A percentile compares a stretch with the other conserved stretches of the same genome.
These are phyloP conservation scores for Noccaea bulbosa DNA, from an alignment of 345 rosid species.

Conservation along the genomic window DNA sequence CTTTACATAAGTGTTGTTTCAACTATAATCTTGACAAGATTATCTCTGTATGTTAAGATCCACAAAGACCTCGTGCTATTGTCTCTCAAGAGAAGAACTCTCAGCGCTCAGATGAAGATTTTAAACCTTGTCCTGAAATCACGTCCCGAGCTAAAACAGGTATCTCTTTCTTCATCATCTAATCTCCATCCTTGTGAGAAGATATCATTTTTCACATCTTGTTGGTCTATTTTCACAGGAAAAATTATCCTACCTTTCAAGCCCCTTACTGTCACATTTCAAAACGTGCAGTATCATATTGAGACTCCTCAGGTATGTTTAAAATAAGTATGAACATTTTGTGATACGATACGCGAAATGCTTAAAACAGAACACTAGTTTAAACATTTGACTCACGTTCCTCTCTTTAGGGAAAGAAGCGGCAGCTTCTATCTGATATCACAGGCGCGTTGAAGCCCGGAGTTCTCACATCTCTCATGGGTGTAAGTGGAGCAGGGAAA, in stretches of 20 bases:
- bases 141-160: conserved; percentile 24
- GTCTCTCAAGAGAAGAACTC: conserved; percentile 24
- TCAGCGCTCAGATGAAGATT: conserved; percentile 15
- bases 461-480: conserved; percentile 70
- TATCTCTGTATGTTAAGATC: conserved; percentile 21
- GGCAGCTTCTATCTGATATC: conserved; percentile 56
- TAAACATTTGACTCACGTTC: conserved; percentile 16
- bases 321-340: not conserved
- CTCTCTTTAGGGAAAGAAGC: conserved; percentile 52
- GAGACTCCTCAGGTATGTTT: conserved; percentile 64
- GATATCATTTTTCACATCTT: not conserved
- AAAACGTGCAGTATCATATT: conserved; percentile 64
- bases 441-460: conserved; percentile 69
- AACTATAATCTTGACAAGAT: not conserved
- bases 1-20: not conserved
- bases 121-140: conserved; percentile 4
- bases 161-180: not conserved
- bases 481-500: conserved; percentile 74
- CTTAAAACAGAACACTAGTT: conserved; percentile 4
- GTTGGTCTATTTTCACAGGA: conserved; percentile 45
- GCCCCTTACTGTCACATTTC: conserved; percentile 65
- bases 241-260: conserved; percentile 71
- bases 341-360: not conserved
- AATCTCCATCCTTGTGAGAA: not conserved
- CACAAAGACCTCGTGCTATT: conserved; percentile 24